A percentile compares a stretch with the other conserved stretches of the same genome.
Conservation (phyloP, 2,329 filamentous ascomycete genomes). For the Fusarium continuum region DNA sequence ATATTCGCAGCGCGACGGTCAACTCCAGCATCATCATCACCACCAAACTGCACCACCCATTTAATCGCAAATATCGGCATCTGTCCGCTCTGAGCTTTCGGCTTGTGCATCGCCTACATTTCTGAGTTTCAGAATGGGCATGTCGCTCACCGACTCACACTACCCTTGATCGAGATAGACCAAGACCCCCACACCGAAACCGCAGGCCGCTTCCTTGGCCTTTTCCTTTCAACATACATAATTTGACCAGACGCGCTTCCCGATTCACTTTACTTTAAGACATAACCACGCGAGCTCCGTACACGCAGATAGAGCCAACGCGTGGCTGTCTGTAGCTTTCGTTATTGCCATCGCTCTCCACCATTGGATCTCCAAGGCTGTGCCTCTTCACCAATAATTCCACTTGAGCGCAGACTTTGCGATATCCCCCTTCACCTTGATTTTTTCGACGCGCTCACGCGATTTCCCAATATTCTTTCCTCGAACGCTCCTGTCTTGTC, state of each 20-base stretch:
- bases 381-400: slow-evolving; percentile 14
- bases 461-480: not conserved
- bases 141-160: slow-evolving; percentile 9
- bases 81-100: slow-evolving; percentile 12
- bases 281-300: slow-evolving; percentile 27
- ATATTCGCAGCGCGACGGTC: slow-evolving; percentile 36
- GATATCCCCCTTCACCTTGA: slow-evolving; percentile 10
- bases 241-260: slow-evolving; percentile 24
- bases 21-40: slow-evolving; percentile 31
- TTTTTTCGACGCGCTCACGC: not conserved
- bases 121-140: slow-evolving; percentile 31
- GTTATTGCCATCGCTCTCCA: not conserved
- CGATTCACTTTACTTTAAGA: slow-evolving; percentile 16
- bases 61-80: slow-evolving; percentile 31
- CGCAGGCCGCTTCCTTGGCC: slow-evolving; percentile 5
- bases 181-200: slow-evolving; percentile 9
- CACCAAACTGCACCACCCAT: slow-evolving; percentile 21
- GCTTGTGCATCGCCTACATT: slow-evolving; percentile 17
- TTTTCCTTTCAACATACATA: slow-evolving; percentile 10
- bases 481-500: not conserved
- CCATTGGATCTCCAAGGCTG: slow-evolving; percentile 19
- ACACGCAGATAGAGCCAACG: slow-evolving; percentile 20
- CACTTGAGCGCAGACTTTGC: slow-evolving; percentile 11
- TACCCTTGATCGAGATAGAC: slow-evolving; percentile 30
- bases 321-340: slow-evolving; percentile 3